These are phyloP conservation scores for Leccinum broughii DNA, from an alignment of 768 basidiomycete genomes.

Conservation along the genomic window DNA sequence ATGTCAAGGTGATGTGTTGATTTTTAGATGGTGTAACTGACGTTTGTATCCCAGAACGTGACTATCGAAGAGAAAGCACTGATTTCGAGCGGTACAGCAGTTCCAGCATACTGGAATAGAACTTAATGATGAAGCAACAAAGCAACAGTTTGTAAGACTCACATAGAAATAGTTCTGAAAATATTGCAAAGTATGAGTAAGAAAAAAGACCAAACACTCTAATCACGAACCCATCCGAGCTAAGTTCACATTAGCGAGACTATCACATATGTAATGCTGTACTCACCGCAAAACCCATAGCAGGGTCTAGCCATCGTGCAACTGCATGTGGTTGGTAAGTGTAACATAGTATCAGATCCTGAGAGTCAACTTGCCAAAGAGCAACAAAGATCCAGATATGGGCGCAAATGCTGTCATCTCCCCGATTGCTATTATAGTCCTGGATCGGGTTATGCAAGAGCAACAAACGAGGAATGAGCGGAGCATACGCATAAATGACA, in stretches of 20 bases:
- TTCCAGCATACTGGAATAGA: constrained; percentile 22
- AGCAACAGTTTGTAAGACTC: neutral
- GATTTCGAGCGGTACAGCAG: constrained; percentile 50
- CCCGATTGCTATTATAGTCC: constrained; percentile 31
- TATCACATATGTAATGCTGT: neutral
- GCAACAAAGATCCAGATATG: constrained; percentile 30
- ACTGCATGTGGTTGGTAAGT: constrained; percentile 13
- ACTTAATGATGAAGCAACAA: neutral
- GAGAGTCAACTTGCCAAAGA: constrained; percentile 22
- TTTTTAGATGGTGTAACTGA: constrained; percentile 1
- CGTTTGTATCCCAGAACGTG: constrained; percentile 47
- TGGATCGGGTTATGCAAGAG: constrained; percentile 9
- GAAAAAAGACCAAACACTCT: neutral
- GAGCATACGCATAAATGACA: constrained; percentile 31
- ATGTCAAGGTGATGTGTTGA: neutral
- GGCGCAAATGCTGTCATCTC: constrained; percentile 33
- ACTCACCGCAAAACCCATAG: constrained; percentile 32
- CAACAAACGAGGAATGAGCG: neutral
- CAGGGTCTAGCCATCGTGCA: constrained; percentile 36
- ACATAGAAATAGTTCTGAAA: constrained; percentile 38
- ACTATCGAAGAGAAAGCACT: constrained; percentile 52
- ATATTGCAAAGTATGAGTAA: constrained; percentile 3
- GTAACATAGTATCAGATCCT: neutral
- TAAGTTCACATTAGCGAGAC: neutral
- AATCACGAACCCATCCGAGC: constrained; percentile 28